These are phyloP conservation scores for Coemansia sp. DNA, from an alignment of 192 early-diverging fungal genomes.

Conservation along the genomic window DNA sequence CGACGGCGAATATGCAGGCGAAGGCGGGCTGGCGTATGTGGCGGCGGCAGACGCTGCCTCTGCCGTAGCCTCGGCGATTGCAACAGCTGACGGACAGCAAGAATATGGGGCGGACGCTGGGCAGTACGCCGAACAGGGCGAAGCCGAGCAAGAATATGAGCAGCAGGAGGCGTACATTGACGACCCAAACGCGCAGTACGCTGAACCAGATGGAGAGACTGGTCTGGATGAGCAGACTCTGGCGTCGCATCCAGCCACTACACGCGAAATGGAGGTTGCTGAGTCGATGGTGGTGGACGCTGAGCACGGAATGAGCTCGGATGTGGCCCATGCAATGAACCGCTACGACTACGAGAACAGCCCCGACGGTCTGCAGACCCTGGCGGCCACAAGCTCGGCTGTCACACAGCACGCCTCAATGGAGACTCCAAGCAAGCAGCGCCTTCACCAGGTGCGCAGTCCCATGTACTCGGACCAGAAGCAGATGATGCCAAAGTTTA, in stretches of 20 bases:
- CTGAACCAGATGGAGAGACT: conserved; percentile 14
- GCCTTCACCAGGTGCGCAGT: conserved; percentile 18
- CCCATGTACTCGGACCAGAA: conserved; percentile 46
- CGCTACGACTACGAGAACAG: conserved; percentile 43
- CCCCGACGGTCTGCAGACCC: conserved; percentile 52
- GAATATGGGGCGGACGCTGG: background rate
- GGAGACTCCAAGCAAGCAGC: conserved; percentile 23
- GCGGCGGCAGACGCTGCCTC: conserved; percentile 27
- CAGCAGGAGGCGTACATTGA: conserved; percentile 38
- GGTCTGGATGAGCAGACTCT: conserved; percentile 49
- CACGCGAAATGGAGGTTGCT: conserved; percentile 48
- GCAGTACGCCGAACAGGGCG: conserved; percentile 9
- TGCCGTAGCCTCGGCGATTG: conserved; percentile 30
- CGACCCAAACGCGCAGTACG: conserved; percentile 34
- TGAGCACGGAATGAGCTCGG: conserved; percentile 22
- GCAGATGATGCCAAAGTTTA: conserved; percentile 57
- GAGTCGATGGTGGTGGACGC: conserved; percentile 43
- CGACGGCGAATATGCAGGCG: conserved; percentile 39
- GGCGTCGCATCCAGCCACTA: conserved; percentile 45
- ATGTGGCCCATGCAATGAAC: conserved; percentile 43
- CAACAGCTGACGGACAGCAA: conserved; percentile 11
- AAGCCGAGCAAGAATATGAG: conserved; percentile 35
- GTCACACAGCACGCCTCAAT: conserved; percentile 31
- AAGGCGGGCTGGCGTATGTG: conserved; percentile 24
- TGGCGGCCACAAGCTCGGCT: conserved; percentile 54